phyloP scores from a whole-genome alignment of 1,284 basidiomycete genomes.

The Lentinula novae-zelandiae region DNA sequence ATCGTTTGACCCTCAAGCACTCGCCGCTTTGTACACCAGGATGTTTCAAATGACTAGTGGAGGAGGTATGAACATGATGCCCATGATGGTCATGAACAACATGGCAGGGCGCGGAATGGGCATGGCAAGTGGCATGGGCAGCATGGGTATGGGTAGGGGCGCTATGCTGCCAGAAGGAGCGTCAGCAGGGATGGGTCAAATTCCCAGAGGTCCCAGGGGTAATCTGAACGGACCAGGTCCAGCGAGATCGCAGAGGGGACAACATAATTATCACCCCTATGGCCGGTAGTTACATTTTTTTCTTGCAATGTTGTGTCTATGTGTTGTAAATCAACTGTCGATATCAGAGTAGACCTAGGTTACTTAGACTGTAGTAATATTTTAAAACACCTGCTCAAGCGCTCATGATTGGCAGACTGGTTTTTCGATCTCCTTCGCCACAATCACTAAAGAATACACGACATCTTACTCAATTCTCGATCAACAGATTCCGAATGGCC shows the following conservation, averaged over 20 bases:
- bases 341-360: background rate
- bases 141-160: background rate
- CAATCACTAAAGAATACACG: background rate
- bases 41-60: slow-evolving; percentile 76
- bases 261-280: slow-evolving; percentile 1
- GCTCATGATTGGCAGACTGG: too few species aligned
- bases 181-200: background rate
- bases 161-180: background rate
- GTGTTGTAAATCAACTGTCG: background rate
- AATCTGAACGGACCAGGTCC: background rate
- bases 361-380: background rate
- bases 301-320: background rate
- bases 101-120: background rate
- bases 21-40: slow-evolving; percentile 76
- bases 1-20: slow-evolving; percentile 77
- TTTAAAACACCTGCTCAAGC: background rate
- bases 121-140: background rate
- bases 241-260: slow-evolving; percentile 3
- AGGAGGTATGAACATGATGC: slow-evolving; percentile 30
- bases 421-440: too few species aligned
- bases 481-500: background rate
- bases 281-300: background rate
- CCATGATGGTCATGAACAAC: slow-evolving; percentile 6
- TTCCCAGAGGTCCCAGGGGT: slow-evolving; percentile 4
- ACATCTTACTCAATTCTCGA: background rate